Percentiles rank a stretch among this genome's conserved stretches.
phyloP scores from a whole-genome alignment of 306 rosid genomes.

The Spatholobus suberectus region DNA sequence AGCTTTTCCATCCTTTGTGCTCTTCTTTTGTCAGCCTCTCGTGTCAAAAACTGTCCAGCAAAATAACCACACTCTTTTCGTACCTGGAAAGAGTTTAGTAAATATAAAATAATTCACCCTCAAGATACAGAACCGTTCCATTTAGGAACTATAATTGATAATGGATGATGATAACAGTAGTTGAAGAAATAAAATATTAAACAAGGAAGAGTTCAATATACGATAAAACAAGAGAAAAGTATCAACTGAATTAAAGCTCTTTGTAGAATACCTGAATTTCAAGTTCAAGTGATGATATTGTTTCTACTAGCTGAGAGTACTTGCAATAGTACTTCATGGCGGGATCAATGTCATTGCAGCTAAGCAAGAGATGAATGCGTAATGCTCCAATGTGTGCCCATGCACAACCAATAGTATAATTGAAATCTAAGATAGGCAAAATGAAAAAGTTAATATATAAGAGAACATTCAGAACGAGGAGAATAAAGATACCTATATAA shows the following conservation, averaged over 20 bases:
- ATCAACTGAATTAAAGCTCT: not conserved
- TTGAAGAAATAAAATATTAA: not conserved
- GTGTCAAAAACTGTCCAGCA: constrained; percentile 62
- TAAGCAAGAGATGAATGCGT: constrained; percentile 77
- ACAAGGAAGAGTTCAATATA: not conserved
- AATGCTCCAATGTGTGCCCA: constrained; percentile 80
- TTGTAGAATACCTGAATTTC: constrained; percentile 74
- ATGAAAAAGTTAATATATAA: not conserved
- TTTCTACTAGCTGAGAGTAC: constrained; percentile 64
- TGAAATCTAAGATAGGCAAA: constrained; percentile 46
- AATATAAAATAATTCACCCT: not conserved
- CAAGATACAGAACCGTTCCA: not conserved
- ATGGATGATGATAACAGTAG: not conserved
- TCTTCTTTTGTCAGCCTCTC: constrained; percentile 65
- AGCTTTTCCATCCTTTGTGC: constrained; percentile 55
- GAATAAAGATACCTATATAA: not conserved
- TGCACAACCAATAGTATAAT: constrained; percentile 65
- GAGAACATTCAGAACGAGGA: not conserved
- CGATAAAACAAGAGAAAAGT: not conserved
- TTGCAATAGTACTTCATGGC: constrained; percentile 75
- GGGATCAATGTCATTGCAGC: constrained; percentile 81
- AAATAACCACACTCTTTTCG: constrained; percentile 75
- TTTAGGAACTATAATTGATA: not conserved
- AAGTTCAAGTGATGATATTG: constrained; percentile 69
- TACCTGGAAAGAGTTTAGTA: constrained; percentile 57